Evolutionary conservation across 495 filamentous ascomycete species (phyloP), one percentile per base, ranked within the genome.

Genomic region (Acidiella bohemica): DNA sequence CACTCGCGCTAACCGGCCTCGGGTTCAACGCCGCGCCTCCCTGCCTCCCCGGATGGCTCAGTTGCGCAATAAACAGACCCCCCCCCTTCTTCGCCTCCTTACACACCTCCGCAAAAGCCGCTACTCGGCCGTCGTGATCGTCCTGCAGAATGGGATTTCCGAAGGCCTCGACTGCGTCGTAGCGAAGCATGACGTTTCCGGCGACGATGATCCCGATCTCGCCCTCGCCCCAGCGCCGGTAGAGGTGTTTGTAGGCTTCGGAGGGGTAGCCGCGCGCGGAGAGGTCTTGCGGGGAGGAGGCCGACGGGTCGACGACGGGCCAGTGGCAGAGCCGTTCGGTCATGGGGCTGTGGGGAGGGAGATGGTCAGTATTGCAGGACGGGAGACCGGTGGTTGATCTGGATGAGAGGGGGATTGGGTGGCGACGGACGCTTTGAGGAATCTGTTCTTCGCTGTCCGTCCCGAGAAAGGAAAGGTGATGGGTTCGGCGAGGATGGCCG

Each of bases 1-100:
- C 49, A 22, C 43, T 48, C 9, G 51, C 51, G 19, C 42, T 47
- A 35, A 54, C 44, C 8, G 51, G 51, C 28, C 52, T 44, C 38
- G 51, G 48, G 25, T 54, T 51, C 16, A 54, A 38, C 23, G 43
- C 40, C 14, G 41, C 40, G 19, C 42, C 41, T 20, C 48, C 48
- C 39, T 54, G 51, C n/a, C 51, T 43, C 0, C 51, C 51, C 5
- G 51, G 51, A 32, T 54, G 51, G n/a, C 37, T 46, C 14, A 54
- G 36, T 31, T 54, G 51, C 6, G 48, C 43, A 22, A 54, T 40
- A 32, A 52, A 42, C n/a, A 54, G 32, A 0, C 35, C 32, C 11
- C 51, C 51, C 16, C 52, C 27, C 17, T 33, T 37, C 32, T 52
- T 52, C 2, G 51, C 32, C 10, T 32, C 37, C 1, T 42, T 25